Conservation (phyloP, 2,329 filamentous ascomycete genomes). For the Massarina eburnea region DNA sequence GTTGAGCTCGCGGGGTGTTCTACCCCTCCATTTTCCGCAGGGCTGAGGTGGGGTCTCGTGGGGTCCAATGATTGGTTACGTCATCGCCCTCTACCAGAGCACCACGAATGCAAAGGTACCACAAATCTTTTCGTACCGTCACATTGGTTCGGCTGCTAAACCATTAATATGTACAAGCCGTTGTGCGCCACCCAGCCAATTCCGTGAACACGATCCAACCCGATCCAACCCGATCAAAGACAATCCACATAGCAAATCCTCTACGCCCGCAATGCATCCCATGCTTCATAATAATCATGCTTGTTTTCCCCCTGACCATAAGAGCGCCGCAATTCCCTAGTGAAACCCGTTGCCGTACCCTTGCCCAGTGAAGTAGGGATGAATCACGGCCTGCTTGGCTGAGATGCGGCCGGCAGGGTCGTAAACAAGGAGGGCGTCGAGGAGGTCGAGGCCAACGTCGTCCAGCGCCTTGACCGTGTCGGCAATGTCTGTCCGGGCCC, state of each 20-base stretch:
- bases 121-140: too few species aligned
- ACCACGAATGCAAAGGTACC: too few species aligned
- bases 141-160: not conserved
- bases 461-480: slow-evolving; percentile 74
- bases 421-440: slow-evolving; percentile 75
- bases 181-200: not conserved
- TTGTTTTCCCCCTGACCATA: slow-evolving; percentile 4
- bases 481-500: slow-evolving; percentile 69
- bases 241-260: slow-evolving; percentile 6
- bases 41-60: slow-evolving; percentile 32
- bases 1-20: slow-evolving; percentile 7
- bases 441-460: slow-evolving; percentile 67
- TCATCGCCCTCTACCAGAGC: too few species aligned
- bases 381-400: slow-evolving; percentile 81
- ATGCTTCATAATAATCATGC: slow-evolving; percentile 33
- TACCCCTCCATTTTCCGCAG: slow-evolving; percentile 13
- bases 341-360: slow-evolving; percentile 43
- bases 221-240: slow-evolving; percentile 8
- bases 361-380: slow-evolving; percentile 73
- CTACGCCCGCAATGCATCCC: slow-evolving; percentile 22
- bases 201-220: slow-evolving; percentile 9
- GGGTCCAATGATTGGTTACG: slow-evolving; percentile 14
- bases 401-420: slow-evolving; percentile 86
- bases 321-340: slow-evolving; percentile 17
- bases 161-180: not conserved